Evolutionary conservation across 345 rosid species (phyloP).

Genomic region (Leavenworthia alabamica): DNA sequence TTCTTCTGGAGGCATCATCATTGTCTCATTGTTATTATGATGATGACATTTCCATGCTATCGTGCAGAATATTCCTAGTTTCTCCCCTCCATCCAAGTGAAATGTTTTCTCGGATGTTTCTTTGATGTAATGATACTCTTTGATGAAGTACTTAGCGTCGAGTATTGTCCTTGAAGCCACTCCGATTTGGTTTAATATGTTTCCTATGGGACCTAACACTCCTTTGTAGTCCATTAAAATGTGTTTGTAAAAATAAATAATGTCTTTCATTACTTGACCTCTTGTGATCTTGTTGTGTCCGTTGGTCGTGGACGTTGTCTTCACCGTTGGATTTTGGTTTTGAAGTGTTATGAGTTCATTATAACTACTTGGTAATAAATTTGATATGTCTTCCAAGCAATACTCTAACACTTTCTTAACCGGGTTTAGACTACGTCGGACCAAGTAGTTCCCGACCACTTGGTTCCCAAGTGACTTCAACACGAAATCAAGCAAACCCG

Average conservation of each 20-base stretch:
- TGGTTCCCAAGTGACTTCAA: conserved; percentile 91
- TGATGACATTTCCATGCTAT: conserved; percentile 31
- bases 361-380: conserved; percentile 36
- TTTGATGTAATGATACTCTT: conserved; percentile 44
- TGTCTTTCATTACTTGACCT: conserved; percentile 63
- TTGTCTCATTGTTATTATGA: conserved; percentile 20
- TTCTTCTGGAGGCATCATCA: conserved; percentile 52
- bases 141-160: conserved; percentile 60
- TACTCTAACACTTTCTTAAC: conserved; percentile 87
- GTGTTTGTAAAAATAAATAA: conserved; percentile 44
- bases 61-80: conserved; percentile 52
- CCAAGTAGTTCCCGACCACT: conserved; percentile 74
- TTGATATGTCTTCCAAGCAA: conserved; percentile 70
- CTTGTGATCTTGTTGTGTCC: conserved; percentile 45
- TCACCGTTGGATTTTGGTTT: conserved; percentile 38
- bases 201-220: conserved; percentile 31
- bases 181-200: conserved; percentile 42
- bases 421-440: conserved; percentile 81
- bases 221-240: conserved; percentile 51
- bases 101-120: conserved; percentile 25
- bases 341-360: conserved; percentile 31
- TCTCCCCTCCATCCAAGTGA: conserved; percentile 29
- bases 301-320: conserved; percentile 6
- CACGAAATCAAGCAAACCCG: conserved; percentile 81
- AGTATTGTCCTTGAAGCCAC: conserved; percentile 61